phyloP scores from a whole-genome alignment of 192 early-diverging fungal species.

The Podila minutissima region DNA sequence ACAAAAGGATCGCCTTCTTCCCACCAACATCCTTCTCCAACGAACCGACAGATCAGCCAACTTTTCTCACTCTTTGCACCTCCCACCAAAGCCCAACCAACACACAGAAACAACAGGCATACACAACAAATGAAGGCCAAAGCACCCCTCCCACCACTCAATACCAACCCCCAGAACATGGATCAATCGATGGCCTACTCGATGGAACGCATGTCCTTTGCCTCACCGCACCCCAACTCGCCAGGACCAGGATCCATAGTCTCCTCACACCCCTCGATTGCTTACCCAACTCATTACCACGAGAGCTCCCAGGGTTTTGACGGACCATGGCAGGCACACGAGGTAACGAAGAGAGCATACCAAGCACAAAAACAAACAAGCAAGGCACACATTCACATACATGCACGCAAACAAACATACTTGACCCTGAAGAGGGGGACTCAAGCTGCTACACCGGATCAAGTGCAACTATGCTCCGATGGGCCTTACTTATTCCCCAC shows the following conservation, averaged over 20 bases:
- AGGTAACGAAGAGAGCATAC: neutral
- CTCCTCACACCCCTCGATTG: constrained; percentile 1
- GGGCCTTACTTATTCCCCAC: too few relatives aligned
- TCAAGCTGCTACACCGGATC: too few relatives aligned
- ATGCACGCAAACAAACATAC: too few relatives aligned
- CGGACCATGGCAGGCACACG: neutral
- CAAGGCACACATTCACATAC: too few relatives aligned
- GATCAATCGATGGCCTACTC: constrained; percentile 4
- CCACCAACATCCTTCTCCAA: too few relatives aligned
- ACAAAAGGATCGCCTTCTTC: too few relatives aligned
- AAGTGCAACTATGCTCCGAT: too few relatives aligned
- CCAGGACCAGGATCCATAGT: neutral
- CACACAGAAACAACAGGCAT: neutral
- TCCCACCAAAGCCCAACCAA: neutral
- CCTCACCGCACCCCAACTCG: neutral
- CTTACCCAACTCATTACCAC: neutral
- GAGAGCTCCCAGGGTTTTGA: neutral
- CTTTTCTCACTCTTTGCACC: neutral
- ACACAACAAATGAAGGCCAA: neutral
- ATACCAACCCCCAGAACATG: neutral
- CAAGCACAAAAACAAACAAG: too few relatives aligned
- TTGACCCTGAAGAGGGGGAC: too few relatives aligned
- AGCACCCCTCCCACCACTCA: neutral
- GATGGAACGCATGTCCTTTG: constrained; percentile 5
- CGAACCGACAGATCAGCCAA: neutral